phyloP scores from a whole-genome alignment of 441 rosid species.

The Viola pubescens region DNA sequence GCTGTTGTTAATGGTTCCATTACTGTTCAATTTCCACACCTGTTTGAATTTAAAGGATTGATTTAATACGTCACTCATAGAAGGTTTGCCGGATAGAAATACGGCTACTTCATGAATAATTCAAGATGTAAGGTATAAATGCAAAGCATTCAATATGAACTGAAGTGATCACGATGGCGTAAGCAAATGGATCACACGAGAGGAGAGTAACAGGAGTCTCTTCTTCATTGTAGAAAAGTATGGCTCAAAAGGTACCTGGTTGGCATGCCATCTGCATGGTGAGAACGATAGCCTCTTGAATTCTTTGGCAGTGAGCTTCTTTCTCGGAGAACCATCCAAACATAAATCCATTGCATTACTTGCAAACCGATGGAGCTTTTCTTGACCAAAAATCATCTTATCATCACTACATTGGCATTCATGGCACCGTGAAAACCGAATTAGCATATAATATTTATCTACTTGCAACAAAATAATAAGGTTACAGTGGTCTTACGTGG shows the following conservation, averaged over 20 bases:
- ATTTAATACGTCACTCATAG: constrained; percentile 10
- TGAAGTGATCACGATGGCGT: neutral
- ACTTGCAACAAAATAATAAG: constrained; percentile 10
- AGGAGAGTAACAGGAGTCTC: neutral
- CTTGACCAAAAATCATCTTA: constrained; percentile 33
- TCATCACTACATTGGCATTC: constrained; percentile 39
- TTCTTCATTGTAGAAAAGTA: neutral
- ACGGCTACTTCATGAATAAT: neutral
- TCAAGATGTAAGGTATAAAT: neutral
- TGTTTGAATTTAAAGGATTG: constrained; percentile 17
- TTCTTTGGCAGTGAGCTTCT: constrained; percentile 61
- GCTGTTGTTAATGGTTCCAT: constrained; percentile 58
- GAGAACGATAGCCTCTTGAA: constrained; percentile 45
- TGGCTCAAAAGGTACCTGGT: constrained; percentile 45
- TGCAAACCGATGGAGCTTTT: constrained; percentile 41
- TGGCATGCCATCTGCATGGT: constrained; percentile 57
- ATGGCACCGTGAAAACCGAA: constrained; percentile 1
- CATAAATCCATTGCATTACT: constrained; percentile 51
- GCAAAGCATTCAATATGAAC: neutral
- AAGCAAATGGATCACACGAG: neutral
- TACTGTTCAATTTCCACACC: constrained; percentile 69
- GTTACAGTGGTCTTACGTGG: constrained; percentile 33
- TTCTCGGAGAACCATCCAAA: constrained; percentile 58
- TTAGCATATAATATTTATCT: neutral
- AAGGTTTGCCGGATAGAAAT: neutral